These are phyloP conservation scores for Pythium oligandrum DNA, from an alignment of 352 stramenopile species.

Conservation along the genomic window DNA sequence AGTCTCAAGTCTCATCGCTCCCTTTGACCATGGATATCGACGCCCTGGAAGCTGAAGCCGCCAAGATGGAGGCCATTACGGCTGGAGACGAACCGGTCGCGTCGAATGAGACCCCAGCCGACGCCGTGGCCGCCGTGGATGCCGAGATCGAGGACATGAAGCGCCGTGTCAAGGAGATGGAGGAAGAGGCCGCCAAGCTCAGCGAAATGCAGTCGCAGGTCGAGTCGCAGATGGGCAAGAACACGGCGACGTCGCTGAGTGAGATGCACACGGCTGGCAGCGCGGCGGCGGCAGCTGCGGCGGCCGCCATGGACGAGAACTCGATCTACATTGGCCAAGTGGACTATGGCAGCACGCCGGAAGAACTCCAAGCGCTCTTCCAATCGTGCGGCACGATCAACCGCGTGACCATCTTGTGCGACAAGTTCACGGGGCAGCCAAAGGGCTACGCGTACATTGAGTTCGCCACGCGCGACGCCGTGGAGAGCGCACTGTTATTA, in stretches of 20 bases:
- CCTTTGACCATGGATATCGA: slow-evolving; percentile 29
- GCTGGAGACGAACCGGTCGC: neutral
- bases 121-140: slow-evolving; percentile 36
- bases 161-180: slow-evolving; percentile 74
- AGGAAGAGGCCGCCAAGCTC: slow-evolving; percentile 77
- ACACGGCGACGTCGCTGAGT: slow-evolving; percentile 34
- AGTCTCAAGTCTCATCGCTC: no score
- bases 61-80: slow-evolving; percentile 22
- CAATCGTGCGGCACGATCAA: slow-evolving; percentile 96
- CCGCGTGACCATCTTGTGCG: slow-evolving; percentile 96
- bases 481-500: slow-evolving; percentile 87
- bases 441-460: slow-evolving; percentile 96
- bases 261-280: slow-evolving; percentile 26
- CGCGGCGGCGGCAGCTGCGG: slow-evolving; percentile 18
- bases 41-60: slow-evolving; percentile 47
- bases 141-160: slow-evolving; percentile 86
- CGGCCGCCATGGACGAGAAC: slow-evolving; percentile 51
- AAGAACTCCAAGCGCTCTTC: slow-evolving; percentile 96
- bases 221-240: slow-evolving; percentile 73
- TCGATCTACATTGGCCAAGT: slow-evolving; percentile 96
- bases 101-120: slow-evolving; percentile 4
- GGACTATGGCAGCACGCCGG: slow-evolving; percentile 94
- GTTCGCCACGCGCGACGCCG: slow-evolving; percentile 83
- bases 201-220: slow-evolving; percentile 84
- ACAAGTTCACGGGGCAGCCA: slow-evolving; percentile 95